Percentiles rank a stretch among this genome's conserved stretches.
Evolutionary conservation across 148 eudicot species (phyloP).

Genomic region (Diospyros kaki): DNA sequence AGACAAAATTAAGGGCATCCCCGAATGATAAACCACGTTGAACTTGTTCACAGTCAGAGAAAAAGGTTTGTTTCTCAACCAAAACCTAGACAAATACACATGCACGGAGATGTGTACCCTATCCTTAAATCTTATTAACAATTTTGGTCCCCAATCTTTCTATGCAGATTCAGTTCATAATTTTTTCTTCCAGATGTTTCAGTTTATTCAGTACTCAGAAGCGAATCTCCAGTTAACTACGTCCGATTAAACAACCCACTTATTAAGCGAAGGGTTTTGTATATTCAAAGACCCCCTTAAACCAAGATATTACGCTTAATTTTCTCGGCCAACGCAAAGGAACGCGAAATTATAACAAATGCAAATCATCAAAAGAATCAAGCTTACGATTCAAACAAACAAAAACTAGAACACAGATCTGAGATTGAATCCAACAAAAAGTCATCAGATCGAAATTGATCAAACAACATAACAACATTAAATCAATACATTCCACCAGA

Average conservation of each 20-base stretch:
- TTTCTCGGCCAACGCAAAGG: constrained; percentile 2
- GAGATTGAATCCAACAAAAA: neutral
- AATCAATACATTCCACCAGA: neutral
- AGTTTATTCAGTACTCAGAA: too few relatives aligned
- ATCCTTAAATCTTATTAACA: neutral
- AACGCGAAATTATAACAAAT: neutral
- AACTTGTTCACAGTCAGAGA: neutral
- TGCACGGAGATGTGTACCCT: neutral
- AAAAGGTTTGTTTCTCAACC: neutral
- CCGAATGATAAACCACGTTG: neutral
- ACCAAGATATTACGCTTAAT: neutral
- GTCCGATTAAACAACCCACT: too few relatives aligned
- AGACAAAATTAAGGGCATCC: neutral
- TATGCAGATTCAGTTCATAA: too few relatives aligned
- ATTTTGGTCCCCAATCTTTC: too few relatives aligned
- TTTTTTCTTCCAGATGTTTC: too few relatives aligned
- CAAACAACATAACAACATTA: neutral
- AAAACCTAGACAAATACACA: neutral
- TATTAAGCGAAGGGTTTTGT: too few relatives aligned
- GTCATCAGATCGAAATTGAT: neutral
- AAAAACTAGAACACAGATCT: neutral
- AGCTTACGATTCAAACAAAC: neutral
- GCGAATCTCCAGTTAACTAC: too few relatives aligned
- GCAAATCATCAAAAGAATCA: neutral
- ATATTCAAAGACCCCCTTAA: too few relatives aligned